A percentile compares a stretch with the other conserved stretches of the same genome.
Evolutionary conservation across 768 basidiomycete genomes (phyloP).

Genomic region (Termitomyces sp.): DNA sequence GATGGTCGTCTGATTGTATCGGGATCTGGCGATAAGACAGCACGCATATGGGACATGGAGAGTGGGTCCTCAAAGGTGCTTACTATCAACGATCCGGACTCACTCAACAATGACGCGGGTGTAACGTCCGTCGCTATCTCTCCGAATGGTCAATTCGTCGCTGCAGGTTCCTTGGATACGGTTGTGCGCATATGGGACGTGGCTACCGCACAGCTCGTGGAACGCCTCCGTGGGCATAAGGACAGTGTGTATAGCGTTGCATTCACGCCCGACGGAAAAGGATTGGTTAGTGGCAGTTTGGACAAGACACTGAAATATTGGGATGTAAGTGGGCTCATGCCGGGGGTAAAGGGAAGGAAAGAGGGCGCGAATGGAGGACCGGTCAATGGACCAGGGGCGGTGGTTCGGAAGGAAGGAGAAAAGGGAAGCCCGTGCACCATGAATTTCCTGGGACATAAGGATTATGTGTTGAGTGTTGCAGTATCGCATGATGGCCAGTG

Average conservation of each 20-base stretch:
- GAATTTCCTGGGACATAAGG: slow-evolving; percentile 89
- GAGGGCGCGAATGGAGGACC: slow-evolving; percentile 38
- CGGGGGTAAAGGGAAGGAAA: slow-evolving; percentile 51
- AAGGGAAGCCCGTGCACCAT: slow-evolving; percentile 55
- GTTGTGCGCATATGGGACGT: slow-evolving; percentile 82
- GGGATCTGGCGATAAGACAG: slow-evolving; percentile 70
- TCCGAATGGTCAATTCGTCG: slow-evolving; percentile 62
- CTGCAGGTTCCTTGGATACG: slow-evolving; percentile 68
- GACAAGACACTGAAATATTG: slow-evolving; percentile 87
- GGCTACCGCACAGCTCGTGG: slow-evolving; percentile 57
- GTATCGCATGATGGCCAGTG: slow-evolving; percentile 90
- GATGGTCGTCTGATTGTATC: slow-evolving; percentile 85
- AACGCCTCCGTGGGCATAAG: slow-evolving; percentile 69
- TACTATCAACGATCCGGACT: slow-evolving; percentile 49
- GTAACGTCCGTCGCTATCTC: slow-evolving; percentile 79
- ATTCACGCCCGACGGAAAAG: slow-evolving; percentile 90
- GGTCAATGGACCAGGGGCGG: slow-evolving; percentile 22
- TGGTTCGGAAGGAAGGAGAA: slow-evolving; percentile 46
- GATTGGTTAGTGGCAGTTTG: slow-evolving; percentile 86
- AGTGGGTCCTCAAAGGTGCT: slow-evolving; percentile 34
- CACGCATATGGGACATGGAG: slow-evolving; percentile 42
- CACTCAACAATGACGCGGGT: slow-evolving; percentile 43
- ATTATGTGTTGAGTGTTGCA: slow-evolving; percentile 51
- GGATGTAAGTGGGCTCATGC: slow-evolving; percentile 76
- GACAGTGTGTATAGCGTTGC: slow-evolving; percentile 87